Evolutionary conservation across 345 rosid species (phyloP), one percentile per base, ranked within the genome.

Genomic region (Tarenaya hassleriana): DNA sequence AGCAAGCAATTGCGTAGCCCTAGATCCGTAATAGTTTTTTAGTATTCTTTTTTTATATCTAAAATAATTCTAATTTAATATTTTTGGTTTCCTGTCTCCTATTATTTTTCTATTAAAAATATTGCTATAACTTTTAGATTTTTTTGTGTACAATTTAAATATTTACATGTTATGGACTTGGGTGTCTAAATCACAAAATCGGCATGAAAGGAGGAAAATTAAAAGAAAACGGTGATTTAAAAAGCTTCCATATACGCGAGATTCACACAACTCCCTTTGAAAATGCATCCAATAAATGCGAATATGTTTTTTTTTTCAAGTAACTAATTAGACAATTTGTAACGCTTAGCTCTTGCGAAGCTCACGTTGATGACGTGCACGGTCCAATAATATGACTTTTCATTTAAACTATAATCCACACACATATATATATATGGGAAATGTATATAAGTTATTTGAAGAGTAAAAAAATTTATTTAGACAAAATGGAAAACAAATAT

Each of bases 311-410:
- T n/a, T n/a, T n/a, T 24, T 24, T 24, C 29, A 24, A 24, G 3
- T 24, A n/a, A 24, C 5, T 63, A 16, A 39, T 32, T 34, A 24
- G 24, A 58, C 34, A 38, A 20, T 29, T 5, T 65, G n/a, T 66
- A 58, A 58, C 64, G 64, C 54, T 42, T 51, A 47, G 11, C 45
- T 18, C 44, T 0, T 16, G n/a, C 35, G n/a, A 14, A 20, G 51
- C 8, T 64, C 70, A 65, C 69, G 60, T 40, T 58, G 69, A 56
- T 65, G 12, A 43, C 51, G 62, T 51, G 63, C 40, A 24, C 35
- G 21, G 43, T 65, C 31, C 31, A 52, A 38, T 38, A 58, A 52
- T 64, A 58, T 58, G 70, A 52, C 0, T 58, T 50, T 58, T n/a
- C 70, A 52, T 39, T 58, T n/a, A n/a, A n/a, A 32, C 49, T 60